Conservation (phyloP, 345 rosid genomes). For the Rhizophora apiculata region DNA sequence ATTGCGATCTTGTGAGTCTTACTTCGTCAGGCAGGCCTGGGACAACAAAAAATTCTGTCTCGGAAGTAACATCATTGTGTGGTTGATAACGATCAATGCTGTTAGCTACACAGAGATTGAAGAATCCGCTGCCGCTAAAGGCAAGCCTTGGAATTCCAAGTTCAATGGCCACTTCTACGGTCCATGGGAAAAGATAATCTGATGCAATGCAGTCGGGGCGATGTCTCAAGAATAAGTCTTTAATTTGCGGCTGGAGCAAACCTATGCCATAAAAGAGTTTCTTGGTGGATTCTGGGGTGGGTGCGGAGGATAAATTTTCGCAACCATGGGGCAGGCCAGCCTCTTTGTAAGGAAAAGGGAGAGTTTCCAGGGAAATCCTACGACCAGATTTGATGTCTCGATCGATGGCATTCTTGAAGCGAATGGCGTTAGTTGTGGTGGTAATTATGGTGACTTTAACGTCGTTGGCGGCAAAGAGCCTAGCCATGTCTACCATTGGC, state of each 20-base stretch:
- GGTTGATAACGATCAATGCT: background rate
- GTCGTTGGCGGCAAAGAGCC: conserved; percentile 26
- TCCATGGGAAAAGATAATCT: conserved; percentile 32
- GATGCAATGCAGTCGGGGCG: conserved; percentile 34
- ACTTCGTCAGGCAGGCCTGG: conserved; percentile 12
- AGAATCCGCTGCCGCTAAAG: background rate
- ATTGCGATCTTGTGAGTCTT: conserved; percentile 2
- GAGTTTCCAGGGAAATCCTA: conserved; percentile 16
- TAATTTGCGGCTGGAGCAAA: conserved; percentile 22
- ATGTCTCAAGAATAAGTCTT: conserved; percentile 4
- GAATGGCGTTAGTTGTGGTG: conserved; percentile 26
- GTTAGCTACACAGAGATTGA: background rate
- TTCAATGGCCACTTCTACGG: conserved; percentile 18
- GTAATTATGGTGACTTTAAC: conserved; percentile 26
- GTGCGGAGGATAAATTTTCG: conserved; percentile 21
- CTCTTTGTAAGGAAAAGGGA: conserved; percentile 24
- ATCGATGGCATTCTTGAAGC: conserved; percentile 17
- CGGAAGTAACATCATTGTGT: background rate
- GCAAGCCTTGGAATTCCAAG: conserved; percentile 13
- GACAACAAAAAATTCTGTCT: conserved; percentile 4
- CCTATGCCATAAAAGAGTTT: conserved; percentile 20
- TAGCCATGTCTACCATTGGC: conserved; percentile 39
- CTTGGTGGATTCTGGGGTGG: conserved; percentile 23
- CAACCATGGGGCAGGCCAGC: conserved; percentile 34
- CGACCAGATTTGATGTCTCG: conserved; percentile 20